Conservation (phyloP, 1,284 basidiomycete species). For the Ustilago nuda region DNA sequence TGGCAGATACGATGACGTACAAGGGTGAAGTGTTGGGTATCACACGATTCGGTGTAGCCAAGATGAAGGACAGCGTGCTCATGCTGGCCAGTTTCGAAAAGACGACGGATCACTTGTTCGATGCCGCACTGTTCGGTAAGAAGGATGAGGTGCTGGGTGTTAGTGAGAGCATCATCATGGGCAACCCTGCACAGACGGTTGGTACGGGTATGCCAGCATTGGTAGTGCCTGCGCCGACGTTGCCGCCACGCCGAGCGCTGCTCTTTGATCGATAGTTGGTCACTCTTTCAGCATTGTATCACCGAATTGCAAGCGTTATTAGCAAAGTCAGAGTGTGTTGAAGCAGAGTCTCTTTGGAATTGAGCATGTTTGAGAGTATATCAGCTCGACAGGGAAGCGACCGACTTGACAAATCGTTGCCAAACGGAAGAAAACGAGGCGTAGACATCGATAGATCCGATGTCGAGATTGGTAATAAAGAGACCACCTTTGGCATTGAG, state of each 20-base stretch:
- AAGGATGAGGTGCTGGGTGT: conserved; percentile 95
- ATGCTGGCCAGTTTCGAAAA: conserved; percentile 99
- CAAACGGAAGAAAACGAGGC: conserved; percentile 23
- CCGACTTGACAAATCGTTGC: conserved; percentile 19
- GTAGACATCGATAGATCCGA: conserved; percentile 16
- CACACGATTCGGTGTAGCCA: conserved; percentile 99
- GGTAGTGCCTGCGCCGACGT: conserved; percentile 45
- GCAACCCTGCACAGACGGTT: conserved; percentile 93
- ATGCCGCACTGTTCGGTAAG: conserved; percentile 95
- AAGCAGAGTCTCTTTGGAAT: not conserved
- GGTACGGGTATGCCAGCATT: conserved; percentile 79
- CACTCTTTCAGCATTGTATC: not conserved
- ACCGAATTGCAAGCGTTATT: not conserved
- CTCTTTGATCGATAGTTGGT: conserved; percentile 54
- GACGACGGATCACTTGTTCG: conserved; percentile 98
- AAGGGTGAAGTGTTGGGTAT: conserved; percentile 99
- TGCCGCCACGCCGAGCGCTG: conserved; percentile 54
- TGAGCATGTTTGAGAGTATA: not conserved
- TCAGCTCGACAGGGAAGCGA: conserved; percentile 8
- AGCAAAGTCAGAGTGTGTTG: not conserved
- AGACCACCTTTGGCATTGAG: conserved; percentile 18
- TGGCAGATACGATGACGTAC: conserved; percentile 99
- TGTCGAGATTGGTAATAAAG: conserved; percentile 26
- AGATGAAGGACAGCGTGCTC: conserved; percentile 99
- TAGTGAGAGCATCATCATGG: conserved; percentile 99